Evolutionary conservation across 805 yeast genomes (phyloP), one percentile per base, ranked within the genome.

Genomic region (Candida peoriensis): DNA sequence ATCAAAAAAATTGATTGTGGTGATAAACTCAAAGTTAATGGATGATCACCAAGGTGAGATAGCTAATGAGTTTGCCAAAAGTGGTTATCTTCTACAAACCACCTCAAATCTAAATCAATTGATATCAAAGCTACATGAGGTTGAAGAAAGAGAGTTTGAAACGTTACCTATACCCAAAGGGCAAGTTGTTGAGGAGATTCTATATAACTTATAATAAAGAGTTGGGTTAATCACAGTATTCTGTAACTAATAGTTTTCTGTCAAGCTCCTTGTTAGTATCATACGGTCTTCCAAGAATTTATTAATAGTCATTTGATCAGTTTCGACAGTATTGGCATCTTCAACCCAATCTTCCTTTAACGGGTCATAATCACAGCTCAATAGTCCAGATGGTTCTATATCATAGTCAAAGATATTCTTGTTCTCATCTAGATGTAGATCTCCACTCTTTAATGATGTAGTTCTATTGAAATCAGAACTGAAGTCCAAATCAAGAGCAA

Each of bases 41-140:
- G 85, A 85, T 54, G 85, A 88, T 53, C 97, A 89, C 55, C 96
- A 89, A 55, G 43, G 59, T 13, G 90, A 89, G 41, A 78, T 85
- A 7, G 93, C 95, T 0, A 49, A 55, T n/a, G 76, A 71, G 33
- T 64, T 82, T 30, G 63, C 56, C 10, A 28, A 50, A 1, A 33
- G 53, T 27, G 60, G 63, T 1, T 55, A 59, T 26, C 45, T 69
- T 19, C 26, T 63, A 17, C 39, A 45, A 21, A 48, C 48, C 10
- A 13, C 25, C 8, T 13, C 42, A 4, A 17, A 30, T 4, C 12
- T 42, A 7, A 43, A 48, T 1, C 48, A 31, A 1, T 30, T 57
- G 13, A 14, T 56, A 10, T 15, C 33, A 4, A 27, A 46, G 8
- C 38, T 57, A 2, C 19, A 37, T 3, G 24, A 32, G 10, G 31